Conservation (phyloP, 345 rosid species). For the Corchorus olitorius region DNA sequence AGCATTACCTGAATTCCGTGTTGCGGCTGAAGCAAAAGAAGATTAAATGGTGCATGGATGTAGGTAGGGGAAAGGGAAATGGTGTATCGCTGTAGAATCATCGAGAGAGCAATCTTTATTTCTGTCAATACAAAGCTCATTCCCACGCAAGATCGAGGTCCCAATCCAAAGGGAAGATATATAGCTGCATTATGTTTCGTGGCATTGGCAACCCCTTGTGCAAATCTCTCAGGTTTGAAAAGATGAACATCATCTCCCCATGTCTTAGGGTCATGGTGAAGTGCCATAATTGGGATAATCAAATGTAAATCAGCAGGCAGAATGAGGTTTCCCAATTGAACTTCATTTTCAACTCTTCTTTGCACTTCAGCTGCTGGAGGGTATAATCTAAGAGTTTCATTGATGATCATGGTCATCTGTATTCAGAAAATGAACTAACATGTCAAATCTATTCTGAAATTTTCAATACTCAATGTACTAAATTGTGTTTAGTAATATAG, state of each 20-base stretch:
- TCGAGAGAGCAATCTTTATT: constrained; percentile 34
- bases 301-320: constrained; percentile 28
- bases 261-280: constrained; percentile 35
- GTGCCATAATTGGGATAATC: constrained; percentile 22
- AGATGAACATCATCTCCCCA: constrained; percentile 47
- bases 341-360: constrained; percentile 25
- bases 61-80: constrained; percentile 19
- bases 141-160: constrained; percentile 45
- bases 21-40: neutral
- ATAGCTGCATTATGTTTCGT: constrained; percentile 33
- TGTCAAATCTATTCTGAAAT: too few species aligned
- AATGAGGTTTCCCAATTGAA: constrained; percentile 30
- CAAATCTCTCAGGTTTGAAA: constrained; percentile 48
- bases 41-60: neutral
- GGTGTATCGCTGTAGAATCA: constrained; percentile 11
- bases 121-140: constrained; percentile 34
- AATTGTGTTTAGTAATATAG: too few species aligned
- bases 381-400: constrained; percentile 41
- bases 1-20: neutral
- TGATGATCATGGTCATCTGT: constrained; percentile 30
- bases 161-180: constrained; percentile 42
- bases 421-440: too few species aligned
- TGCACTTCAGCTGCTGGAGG: neutral
- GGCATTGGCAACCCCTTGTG: constrained; percentile 47
- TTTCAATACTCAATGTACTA: too few species aligned